Evolutionary conservation across 352 stramenopile species (phyloP), one percentile per base, ranked within the genome.

Genomic region (Pythium guiyangense): DNA sequence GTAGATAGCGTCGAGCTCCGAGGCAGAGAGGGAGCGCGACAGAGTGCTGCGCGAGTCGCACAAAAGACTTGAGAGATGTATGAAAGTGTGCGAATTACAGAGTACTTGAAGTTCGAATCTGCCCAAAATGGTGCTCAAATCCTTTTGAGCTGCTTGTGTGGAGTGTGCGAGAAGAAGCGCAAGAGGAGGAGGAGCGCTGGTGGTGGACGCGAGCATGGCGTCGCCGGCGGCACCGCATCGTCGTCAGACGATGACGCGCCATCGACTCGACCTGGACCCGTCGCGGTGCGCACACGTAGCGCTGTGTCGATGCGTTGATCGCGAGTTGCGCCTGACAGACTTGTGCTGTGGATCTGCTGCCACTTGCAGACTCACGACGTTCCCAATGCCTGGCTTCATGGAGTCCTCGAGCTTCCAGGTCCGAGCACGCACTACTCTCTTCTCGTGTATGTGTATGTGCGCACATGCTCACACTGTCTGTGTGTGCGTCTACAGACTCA

Each of bases 321-420:
- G n/a, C n/a, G n/a, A n/a, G n/a, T n/a, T n/a, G n/a, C n/a, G n/a
- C n/a, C n/a, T n/a, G n/a, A n/a, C n/a, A n/a, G n/a, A n/a, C n/a
- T n/a, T n/a, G n/a, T n/a, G 2, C 18, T 20, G 22, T 31, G 4
- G 6, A n/a, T n/a, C 37, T 40, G 14, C 39, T 8, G 43, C 6
- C 15, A 29, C 42, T 12, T 12, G 12, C 62, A 87, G 79, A 3
- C 73, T 89, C 49, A 89, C 79, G 54, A 87, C 74, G 49, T 89
- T 89, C 54, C 79, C 79, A 18, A 67, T 86, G 54, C 79, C 79
- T 5, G 79, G 79, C 0, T 85, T 73, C 54, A 70, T 79, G 56
- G 56, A 75, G 9, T 77, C 77, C 15, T 70, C 74, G 1, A 48
- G 25, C 29, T 71, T 82, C 53, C 71, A 85, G 62, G 78, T 83